Base-by-base conservation (phyloP, 345 rosid species). In the Erysimum cheiranthoides region DNA sequence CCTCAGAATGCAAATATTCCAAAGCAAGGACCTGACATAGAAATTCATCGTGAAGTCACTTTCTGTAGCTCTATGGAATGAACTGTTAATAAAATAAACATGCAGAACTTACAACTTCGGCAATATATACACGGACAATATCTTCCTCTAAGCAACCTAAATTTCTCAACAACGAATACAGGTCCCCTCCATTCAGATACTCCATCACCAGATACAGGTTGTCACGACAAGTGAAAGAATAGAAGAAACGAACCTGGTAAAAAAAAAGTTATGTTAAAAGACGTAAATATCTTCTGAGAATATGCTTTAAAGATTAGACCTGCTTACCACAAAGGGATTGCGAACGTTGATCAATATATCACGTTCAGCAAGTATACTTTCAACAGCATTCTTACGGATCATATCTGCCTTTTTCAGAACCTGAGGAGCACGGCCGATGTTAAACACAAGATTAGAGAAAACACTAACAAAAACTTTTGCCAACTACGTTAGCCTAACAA, bases 151-250 rank as follows among this genome's bases (percentile, higher is more conserved):
- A 84, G 89, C 98, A 96, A 81, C 99, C 98, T 73, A 96, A 77
- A 81, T 96, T 96, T 81, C 99, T 88, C 86, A 96, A 78, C 79
- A 96, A 79, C 17, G 99, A 96, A 86, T 93, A 96, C 59, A 96
- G 70, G 81, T 96, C 99, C 36, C 99, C 99, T 77, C 99, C 99
- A 80, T 96, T 96, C 81, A 96, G 78, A 81, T 96, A 96, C 90
- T 96, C 99, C 99, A 96, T 96, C 85, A 96, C 99, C 76, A 96
- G 97, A 82, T 96, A 96, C 82, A 96, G 86, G 80, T 96, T 96
- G 81, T 96, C 99, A 52, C 98, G 93, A 72, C 98, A 93, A 32
- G 99, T 96, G 83, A 96, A 96, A 27, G 99, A 96, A 86, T 93
- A 96, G 85, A 96, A 96, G 86, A 96, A 96, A 63, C 99, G 98